Conservation (phyloP, 768 basidiomycete species). For the Boletus reticulatus region DNA sequence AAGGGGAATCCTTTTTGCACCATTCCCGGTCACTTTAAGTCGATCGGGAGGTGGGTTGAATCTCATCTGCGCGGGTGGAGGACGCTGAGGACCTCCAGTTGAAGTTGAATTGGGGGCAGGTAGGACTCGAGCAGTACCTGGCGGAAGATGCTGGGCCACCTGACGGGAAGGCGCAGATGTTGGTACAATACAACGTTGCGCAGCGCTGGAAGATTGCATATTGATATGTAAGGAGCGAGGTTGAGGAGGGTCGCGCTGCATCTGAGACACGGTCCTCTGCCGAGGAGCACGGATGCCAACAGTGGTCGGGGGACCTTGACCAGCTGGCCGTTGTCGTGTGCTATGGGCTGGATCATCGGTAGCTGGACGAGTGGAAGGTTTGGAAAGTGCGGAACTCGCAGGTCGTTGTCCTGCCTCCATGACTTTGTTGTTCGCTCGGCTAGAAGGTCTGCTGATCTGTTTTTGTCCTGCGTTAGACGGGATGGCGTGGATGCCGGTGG, state of each 20-base stretch:
- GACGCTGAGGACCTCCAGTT: slow-evolving; percentile 25
- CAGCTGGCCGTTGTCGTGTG: slow-evolving; percentile 8
- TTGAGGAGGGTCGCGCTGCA: slow-evolving; percentile 14
- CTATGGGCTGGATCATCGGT: not conserved
- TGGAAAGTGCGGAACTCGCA: slow-evolving; percentile 9
- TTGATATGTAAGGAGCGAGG: slow-evolving; percentile 15
- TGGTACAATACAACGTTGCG: slow-evolving; percentile 19
- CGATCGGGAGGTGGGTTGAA: slow-evolving; percentile 19
- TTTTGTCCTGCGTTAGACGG: slow-evolving; percentile 13
- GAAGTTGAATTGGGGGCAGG: slow-evolving; percentile 1
- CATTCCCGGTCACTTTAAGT: slow-evolving; percentile 27
- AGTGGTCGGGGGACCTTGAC: not conserved
- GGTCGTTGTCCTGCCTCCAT: slow-evolving; percentile 8
- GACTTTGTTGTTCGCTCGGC: slow-evolving; percentile 17
- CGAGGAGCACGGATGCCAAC: slow-evolving; percentile 12
- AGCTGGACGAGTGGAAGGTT: slow-evolving; percentile 8
- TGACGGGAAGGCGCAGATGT: slow-evolving; percentile 10
- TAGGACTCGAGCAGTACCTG: not conserved
- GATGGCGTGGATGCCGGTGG: not conserved
- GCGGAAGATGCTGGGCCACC: slow-evolving; percentile 5
- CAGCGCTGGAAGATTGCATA: slow-evolving; percentile 14
- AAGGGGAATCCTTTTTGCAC: slow-evolving; percentile 34
- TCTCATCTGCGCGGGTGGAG: slow-evolving; percentile 23
- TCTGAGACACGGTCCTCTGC: slow-evolving; percentile 19
- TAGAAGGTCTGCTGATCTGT: slow-evolving; percentile 23